Percentiles rank a stretch among this genome's conserved stretches.
These are phyloP conservation scores for Pseudonitzschia pungens DNA, from an alignment of 108 stramenopile genomes.

Conservation along the genomic window DNA sequence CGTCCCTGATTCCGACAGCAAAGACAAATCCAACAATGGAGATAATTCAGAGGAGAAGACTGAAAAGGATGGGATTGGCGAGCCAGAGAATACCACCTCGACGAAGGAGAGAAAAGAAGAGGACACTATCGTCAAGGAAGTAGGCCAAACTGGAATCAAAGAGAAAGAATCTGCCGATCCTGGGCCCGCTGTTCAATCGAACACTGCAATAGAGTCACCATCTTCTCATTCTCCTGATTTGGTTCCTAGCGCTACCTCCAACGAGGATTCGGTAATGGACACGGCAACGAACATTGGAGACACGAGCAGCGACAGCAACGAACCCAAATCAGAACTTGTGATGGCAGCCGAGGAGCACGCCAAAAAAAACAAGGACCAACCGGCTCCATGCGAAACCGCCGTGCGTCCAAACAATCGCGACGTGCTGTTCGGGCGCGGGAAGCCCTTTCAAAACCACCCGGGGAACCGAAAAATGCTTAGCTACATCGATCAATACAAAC, in stretches of 20 bases:
- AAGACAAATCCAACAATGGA: no score
- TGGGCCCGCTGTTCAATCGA: no score
- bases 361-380: slow-evolving; percentile 7
- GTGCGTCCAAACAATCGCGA: slow-evolving; percentile 20
- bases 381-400: slow-evolving; percentile 8
- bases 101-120: neutral
- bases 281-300: no score
- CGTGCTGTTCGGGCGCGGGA: slow-evolving; percentile 17
- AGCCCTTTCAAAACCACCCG: slow-evolving; percentile 25
- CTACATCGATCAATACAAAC: slow-evolving; percentile 19
- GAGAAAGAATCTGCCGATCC: neutral
- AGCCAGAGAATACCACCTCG: neutral
- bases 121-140: neutral
- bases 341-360: slow-evolving; percentile 10
- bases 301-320: neutral
- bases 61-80: no score
- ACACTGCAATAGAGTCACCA: no score
- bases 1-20: no score
- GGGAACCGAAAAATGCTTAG: slow-evolving; percentile 19
- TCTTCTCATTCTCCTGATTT: no score
- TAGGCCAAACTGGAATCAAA: neutral
- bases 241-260: no score
- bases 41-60: no score
- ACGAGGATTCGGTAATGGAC: no score
- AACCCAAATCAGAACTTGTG: slow-evolving; percentile 10